Evolutionary conservation across 139 green algal species (phyloP), one percentile per base, ranked within the genome.

Genomic region (Diplosphaera chodatii): DNA sequence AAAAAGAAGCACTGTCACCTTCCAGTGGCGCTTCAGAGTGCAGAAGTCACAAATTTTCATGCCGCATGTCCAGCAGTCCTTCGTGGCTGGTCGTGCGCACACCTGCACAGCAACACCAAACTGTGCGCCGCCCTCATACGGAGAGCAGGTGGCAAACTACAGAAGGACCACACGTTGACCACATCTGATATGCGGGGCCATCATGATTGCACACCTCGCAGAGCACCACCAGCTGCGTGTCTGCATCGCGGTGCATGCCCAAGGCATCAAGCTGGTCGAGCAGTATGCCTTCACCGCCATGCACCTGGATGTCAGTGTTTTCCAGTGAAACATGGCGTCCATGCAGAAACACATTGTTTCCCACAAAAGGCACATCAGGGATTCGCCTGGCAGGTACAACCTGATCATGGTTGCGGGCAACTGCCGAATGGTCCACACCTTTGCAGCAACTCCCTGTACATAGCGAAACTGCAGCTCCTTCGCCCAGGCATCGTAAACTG

Each of bases 31-130:
- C 67, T 90, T 87, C 23, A 91, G 78, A 1, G 84, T 88, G 77
- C 91, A 96, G 71, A 96, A 94, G 63, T 92, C 89, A 71, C 91
- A 96, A 67, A 91, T 90, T 1, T 77, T 65, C 83, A 90, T 90
- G 40, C 72, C 71, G 75, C 88, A 93, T 3, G 79, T 88, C 81
- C 82, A 92, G 79, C 88, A 93, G 69, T 89, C 74, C 71, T 82
- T 86, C 22, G 84, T 96, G 40, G 91, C 85, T 1, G 91, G 91
- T 5, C 91, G 74, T n/a, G n/a, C n/a, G n/a, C n/a, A n/a, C n/a
- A n/a, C n/a, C n/a, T n/a, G n/a, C n/a, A n/a, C n/a, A n/a, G n/a
- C n/a, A n/a, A n/a, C n/a, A n/a, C n/a, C n/a, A n/a, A n/a, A n/a
- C n/a, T n/a, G n/a, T n/a, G n/a, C n/a, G n/a, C n/a, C n/a, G n/a